Percentiles rank a stretch among this genome's conserved stretches.
Evolutionary conservation across 2,329 filamentous ascomycete genomes (phyloP).

Genomic region (Xylariaceae sp.): DNA sequence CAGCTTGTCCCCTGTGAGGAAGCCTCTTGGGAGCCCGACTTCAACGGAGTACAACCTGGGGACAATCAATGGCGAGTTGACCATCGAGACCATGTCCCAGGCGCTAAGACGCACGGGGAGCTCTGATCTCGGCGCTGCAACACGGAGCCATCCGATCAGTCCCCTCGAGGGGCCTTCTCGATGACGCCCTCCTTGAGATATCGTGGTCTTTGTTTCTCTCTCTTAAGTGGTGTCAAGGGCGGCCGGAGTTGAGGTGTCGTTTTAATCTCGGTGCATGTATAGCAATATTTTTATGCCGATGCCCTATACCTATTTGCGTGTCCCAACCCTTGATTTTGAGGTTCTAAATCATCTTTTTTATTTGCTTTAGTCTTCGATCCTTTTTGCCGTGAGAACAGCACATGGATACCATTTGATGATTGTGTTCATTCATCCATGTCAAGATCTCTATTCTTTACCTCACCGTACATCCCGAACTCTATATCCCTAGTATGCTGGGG

Average conservation of each 20-base stretch:
- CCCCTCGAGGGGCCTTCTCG: slow-evolving; percentile 44
- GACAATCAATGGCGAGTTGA: slow-evolving; percentile 59
- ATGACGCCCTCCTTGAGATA: slow-evolving; percentile 11
- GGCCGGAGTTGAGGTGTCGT: slow-evolving; percentile 1
- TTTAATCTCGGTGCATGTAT: not conserved
- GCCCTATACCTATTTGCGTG: slow-evolving; percentile 4
- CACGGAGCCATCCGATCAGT: slow-evolving; percentile 53
- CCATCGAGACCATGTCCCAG: slow-evolving; percentile 91
- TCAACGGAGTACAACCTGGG: slow-evolving; percentile 45
- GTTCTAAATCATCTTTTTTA: not conserved
- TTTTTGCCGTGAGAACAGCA: slow-evolving; percentile 8
- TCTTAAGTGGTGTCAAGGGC: not conserved
- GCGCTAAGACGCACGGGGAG: slow-evolving; percentile 80
- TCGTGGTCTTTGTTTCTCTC: not conserved
- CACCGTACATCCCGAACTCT: too few relatives aligned
- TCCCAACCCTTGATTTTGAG: too few relatives aligned
- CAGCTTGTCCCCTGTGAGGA: slow-evolving; percentile 61
- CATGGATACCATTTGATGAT: slow-evolving; percentile 28
- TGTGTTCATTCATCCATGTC: too few relatives aligned
- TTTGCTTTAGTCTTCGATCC: not conserved
- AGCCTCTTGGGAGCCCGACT: slow-evolving; percentile 59
- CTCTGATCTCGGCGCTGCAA: slow-evolving; percentile 62
- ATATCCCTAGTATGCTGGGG: too few relatives aligned
- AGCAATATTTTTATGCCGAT: not conserved
- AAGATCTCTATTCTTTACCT: too few relatives aligned